Evolutionary conservation across 2,329 filamentous ascomycete species (phyloP), one percentile per base, ranked within the genome.

Genomic region (Gnomoniopsis smithogilvyi): DNA sequence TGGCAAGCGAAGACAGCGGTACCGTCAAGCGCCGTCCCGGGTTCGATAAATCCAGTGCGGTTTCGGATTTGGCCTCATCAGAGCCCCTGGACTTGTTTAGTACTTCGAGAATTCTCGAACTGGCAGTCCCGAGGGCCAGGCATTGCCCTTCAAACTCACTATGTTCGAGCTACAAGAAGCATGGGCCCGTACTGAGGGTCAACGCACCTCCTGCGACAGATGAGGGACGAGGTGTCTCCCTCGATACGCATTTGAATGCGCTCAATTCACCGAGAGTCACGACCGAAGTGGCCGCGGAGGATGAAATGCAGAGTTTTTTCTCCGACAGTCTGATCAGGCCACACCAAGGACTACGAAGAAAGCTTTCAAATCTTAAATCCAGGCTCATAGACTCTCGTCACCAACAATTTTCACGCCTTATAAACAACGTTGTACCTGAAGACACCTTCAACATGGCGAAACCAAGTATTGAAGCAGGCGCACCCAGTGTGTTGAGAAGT

Each of bases 291-390:
- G 41, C 46, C 22, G 36, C 33, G 6, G 49, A 56, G 22, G 36
- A 56, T 21, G 64, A 64, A 4, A 43, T 62, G 30, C 60, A 59
- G 10, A 65, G 64, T 33, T 64, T 63, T 10, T 60, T 68, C 43
- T 64, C 65, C 1, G 53, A 63, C 21, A 61, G 53, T 14, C 41
- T 61, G 21, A 59, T 51, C 12, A 60, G 45, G 41, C 63, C 62
- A 3, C 61, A 63, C 2, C 63, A 61, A 34, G 64, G 65, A n/a
- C 54, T 69, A 57, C 64, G 56, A 41, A 68, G 63, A 22, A 61
- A 65, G 1, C 51, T 70, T 21, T 68, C 68, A 8, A 59, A 68
- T 46, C 52, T 70, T 17, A 64, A 61, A 15, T 58, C 60, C 8
- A 64, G 64, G 4, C 57, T 69, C 14, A 59, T 59, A 14, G 66